A percentile compares a stretch with the other conserved stretches of the same genome.
Conservation (phyloP, 169 alveolate species). For the Cyclospora cayetanensis region DNA sequence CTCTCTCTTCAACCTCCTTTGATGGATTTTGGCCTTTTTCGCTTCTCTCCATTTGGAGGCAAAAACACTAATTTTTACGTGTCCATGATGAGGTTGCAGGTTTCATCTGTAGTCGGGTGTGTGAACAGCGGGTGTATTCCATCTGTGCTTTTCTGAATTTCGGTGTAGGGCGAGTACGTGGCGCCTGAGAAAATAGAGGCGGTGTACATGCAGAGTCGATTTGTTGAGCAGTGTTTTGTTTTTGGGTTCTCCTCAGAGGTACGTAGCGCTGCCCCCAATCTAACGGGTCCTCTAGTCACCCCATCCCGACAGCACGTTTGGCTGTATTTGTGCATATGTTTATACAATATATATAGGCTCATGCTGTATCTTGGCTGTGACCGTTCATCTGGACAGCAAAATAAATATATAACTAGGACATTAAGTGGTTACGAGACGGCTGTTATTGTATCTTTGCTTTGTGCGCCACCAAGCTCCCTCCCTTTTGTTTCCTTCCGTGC, state of each 20-base stretch:
- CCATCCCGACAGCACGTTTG: not conserved
- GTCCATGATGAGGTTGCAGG: no score
- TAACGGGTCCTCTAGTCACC: not conserved
- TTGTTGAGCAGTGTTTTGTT: slow-evolving; percentile 87
- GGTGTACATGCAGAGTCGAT: slow-evolving; percentile 79
- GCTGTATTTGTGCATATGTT: not conserved
- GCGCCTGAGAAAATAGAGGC: slow-evolving; percentile 95
- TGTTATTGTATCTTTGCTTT: no score
- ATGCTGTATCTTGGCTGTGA: not conserved
- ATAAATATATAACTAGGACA: not conserved
- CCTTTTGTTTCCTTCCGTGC: no score
- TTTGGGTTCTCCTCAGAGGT: slow-evolving; percentile 89
- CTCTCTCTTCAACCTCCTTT: no score
- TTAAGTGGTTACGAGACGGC: no score
- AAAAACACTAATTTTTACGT: no score
- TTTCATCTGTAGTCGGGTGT: no score
- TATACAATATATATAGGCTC: not conserved
- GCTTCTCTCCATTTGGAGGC: no score
- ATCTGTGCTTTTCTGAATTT: not conserved
- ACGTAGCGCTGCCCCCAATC: no score
- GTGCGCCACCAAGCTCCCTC: no score
- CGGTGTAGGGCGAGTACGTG: slow-evolving; percentile 94
- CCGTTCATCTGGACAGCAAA: not conserved
- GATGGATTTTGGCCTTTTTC: no score
- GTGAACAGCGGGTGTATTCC: no score